Base-by-base conservation (phyloP, 2,329 filamentous ascomycete genomes). In the Stemphylium lycopersici region DNA sequence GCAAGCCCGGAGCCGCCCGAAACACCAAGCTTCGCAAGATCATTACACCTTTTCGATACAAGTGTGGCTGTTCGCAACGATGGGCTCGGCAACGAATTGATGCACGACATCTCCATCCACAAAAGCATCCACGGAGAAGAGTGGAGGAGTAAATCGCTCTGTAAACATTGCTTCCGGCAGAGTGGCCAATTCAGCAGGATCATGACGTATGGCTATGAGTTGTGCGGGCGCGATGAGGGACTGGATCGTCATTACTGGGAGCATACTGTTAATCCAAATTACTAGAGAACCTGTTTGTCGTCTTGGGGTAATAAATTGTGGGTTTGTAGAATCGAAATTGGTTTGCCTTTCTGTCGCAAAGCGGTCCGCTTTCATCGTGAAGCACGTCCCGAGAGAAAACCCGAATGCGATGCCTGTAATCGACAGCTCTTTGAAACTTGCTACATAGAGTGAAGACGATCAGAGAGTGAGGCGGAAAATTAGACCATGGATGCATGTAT, bases 201-300 rank as follows among this genome's bases (percentile, higher is more conserved):
- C 2, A 43, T 59, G 7, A 42, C 44, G 41, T 43, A 67, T 41
- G 69, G 65, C 38, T 74, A 67, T 48, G 68, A 69, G 59, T 42
- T 56, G 41, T 74, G 71, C 50, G 68, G 66, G 34, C 44, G 56
- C 8, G 56, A 62, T 6, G 62, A 70, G 18, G 48, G 57, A 20
- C 51, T 74, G 36, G 56, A 70, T n/a, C 64, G 64, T 15, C 64
- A 70, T 44, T 71, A 69, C 32, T 74, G 67, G 70, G 65, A 72
- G 41, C 26, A 39, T 39, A 26, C 41, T 12, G 11, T 43, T 6
- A 22, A 36, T 13, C 41, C 34, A 4, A 33, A 24, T 13, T 51
- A 31, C 48, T 51, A 51, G 41, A 6, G 24, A 29, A 8, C 3
- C 6, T 40, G 39, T 16, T 26, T 22, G 18, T 13, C 12, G 3